Base-by-base conservation (phyloP, 305 asterid species). In the Euphrasia arctica region DNA sequence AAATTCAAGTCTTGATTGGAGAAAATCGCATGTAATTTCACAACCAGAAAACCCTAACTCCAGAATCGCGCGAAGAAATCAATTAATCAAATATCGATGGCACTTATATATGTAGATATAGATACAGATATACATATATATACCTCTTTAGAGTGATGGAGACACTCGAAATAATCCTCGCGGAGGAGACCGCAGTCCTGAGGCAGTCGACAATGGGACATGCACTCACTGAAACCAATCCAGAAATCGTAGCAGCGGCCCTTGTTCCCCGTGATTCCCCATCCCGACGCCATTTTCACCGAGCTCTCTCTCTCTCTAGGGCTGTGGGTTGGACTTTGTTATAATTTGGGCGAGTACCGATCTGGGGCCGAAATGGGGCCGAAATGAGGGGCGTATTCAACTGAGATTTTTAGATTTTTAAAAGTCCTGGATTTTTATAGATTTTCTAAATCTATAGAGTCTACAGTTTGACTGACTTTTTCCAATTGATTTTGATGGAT, bases 201-300 rank as follows among this genome's bases (percentile, higher is more conserved):
- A 14, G 98, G 98, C 77, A 85, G 88, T 55, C 95, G 82, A 72
- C 97, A 92, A 29, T 80, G 80, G 27, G 98, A 92, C 97, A 92
- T 92, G 68, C 98, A 92, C 47, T 92, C 97, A 66, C 97, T 92
- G 74, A 92, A 92, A 62, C 90, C 96, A 75, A 84, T 83, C 98
- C 98, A 92, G 85, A 92, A 92, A 77, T 92, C 97, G 74, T 92
- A 89, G 74, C 98, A 92, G 54, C 98, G 78, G 3, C 97, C 97
- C 73, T 90, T 89, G 85, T 87, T 92, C 66, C 98, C 98, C 5
- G 91, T 84, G 58, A 92, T 92, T 62, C 98, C 98, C 97, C 97
- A 92, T 39, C 97, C 97, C 25, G 97, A 92, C 68, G 97, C 97
- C 97, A 89, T 91, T 78, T 54, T 63, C 45, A 45, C 72, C 71